Evolutionary conservation across 1,139 yeast species (phyloP).

Genomic region (Sugiyamaella sp.): DNA sequence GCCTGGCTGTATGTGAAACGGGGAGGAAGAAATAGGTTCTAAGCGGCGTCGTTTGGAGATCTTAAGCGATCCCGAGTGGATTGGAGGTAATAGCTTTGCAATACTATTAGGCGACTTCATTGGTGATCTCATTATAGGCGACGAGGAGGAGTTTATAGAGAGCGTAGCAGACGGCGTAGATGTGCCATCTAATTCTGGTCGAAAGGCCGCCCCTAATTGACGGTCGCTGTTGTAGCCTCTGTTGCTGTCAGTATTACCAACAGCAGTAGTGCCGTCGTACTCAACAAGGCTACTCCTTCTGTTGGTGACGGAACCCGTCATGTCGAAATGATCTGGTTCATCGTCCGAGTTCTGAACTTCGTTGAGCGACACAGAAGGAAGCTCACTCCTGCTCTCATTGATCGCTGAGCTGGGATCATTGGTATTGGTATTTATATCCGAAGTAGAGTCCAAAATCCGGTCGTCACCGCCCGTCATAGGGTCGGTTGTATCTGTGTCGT

Average conservation of each 20-base stretch:
- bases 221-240: not conserved
- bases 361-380: no score
- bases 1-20: slow-evolving; percentile 9
- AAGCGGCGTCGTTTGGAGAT: slow-evolving; percentile 36
- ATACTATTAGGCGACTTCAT: slow-evolving; percentile 30
- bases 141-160: not conserved
- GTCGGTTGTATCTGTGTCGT: no score
- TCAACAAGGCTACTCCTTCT: slow-evolving; percentile 6
- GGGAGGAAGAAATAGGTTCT: slow-evolving; percentile 31
- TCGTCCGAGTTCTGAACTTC: not conserved
- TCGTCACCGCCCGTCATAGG: no score
- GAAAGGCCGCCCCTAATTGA: no score
- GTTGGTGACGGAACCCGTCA: not conserved
- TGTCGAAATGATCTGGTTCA: not conserved
- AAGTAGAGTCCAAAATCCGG: no score
- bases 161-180: not conserved
- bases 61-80: slow-evolving; percentile 31
- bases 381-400: no score
- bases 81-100: slow-evolving; percentile 32
- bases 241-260: not conserved
- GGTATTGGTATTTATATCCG: no score
- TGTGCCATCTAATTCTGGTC: not conserved
- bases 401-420: no score
- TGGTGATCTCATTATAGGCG: slow-evolving; percentile 28
- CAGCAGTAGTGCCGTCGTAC: not conserved